Conservation (phyloP, 495 filamentous ascomycete species). For the Cercophora samala region DNA sequence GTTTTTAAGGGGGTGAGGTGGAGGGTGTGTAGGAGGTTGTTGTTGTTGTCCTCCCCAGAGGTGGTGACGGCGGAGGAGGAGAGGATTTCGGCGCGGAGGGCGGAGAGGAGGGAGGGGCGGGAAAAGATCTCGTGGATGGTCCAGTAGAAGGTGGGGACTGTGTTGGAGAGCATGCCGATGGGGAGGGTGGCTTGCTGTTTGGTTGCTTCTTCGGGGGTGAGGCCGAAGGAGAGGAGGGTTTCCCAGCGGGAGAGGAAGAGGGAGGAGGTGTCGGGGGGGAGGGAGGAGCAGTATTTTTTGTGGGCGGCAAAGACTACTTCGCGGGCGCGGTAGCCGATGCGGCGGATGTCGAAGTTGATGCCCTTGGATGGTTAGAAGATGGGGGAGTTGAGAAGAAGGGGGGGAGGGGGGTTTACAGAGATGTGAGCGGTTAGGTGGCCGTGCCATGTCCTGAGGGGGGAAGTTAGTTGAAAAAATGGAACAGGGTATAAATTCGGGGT, state of each 20-base stretch:
- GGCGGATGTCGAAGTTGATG: neutral
- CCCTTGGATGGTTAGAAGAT: too few species aligned
- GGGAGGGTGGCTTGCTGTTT: neutral
- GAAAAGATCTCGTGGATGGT: slow-evolving; percentile 4
- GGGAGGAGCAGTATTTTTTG: neutral
- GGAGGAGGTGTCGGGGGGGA: neutral
- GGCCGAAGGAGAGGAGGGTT: neutral
- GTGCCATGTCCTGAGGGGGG: neutral
- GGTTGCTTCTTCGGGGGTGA: neutral
- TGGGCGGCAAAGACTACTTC: neutral
- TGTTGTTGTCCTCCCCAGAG: too few species aligned
- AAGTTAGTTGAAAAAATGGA: too few species aligned
- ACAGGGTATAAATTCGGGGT: too few species aligned
- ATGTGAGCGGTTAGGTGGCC: neutral
- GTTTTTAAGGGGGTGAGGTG: neutral
- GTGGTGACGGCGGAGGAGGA: neutral
- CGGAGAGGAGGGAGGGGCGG: neutral
- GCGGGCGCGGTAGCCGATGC: neutral
- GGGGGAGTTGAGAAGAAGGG: too few species aligned
- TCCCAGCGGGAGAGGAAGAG: neutral
- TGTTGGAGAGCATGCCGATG: neutral
- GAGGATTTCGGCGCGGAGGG: neutral
- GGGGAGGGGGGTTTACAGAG: too few species aligned
- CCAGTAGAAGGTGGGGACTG: neutral
- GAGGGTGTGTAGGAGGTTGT: neutral